A percentile compares a stretch with the other conserved stretches of the same genome.
phyloP scores from a whole-genome alignment of 2,329 filamentous ascomycete species.

The Alternaria postmessia region DNA sequence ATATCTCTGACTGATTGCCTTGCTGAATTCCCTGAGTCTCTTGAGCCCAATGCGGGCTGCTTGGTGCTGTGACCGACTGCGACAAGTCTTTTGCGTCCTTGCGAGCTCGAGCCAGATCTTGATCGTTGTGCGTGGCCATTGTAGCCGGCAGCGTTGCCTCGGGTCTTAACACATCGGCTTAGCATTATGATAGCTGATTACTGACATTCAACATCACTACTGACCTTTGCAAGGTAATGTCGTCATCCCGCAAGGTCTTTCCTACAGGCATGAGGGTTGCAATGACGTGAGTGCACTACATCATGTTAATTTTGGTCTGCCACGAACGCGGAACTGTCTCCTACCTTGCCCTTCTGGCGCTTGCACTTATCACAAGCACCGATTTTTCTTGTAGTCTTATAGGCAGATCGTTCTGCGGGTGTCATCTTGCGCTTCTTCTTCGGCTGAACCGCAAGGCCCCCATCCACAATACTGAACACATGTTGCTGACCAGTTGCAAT shows the following conservation, averaged over 20 bases:
- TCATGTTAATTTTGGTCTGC: not conserved
- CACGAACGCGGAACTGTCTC: not conserved
- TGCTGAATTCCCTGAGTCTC: not conserved
- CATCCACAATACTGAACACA: conserved; percentile 37
- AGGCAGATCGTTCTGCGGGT: conserved; percentile 28
- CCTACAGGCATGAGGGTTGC: not conserved
- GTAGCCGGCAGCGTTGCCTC: not conserved
- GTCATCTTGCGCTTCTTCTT: conserved; percentile 43
- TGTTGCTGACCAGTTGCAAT: conserved; percentile 25
- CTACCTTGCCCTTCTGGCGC: conserved; percentile 38
- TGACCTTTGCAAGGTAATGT: conserved; percentile 5
- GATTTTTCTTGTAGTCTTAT: conserved; percentile 37
- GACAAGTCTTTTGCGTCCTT: not conserved
- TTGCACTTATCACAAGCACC: conserved; percentile 40
- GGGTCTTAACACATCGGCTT: not conserved
- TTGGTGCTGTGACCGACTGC: not conserved
- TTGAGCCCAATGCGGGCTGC: not conserved
- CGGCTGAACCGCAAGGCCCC: conserved; percentile 26
- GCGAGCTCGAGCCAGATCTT: not conserved
- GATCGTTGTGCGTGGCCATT: not conserved
- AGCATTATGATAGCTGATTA: not conserved
- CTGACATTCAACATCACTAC: not conserved
- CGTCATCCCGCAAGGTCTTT: not conserved
- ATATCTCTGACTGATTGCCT: not conserved
- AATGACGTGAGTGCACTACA: conserved; percentile 7